Evolutionary conservation across 176 grass and related monocot genomes (phyloP).

Genomic region (Rhynchospora pubera): DNA sequence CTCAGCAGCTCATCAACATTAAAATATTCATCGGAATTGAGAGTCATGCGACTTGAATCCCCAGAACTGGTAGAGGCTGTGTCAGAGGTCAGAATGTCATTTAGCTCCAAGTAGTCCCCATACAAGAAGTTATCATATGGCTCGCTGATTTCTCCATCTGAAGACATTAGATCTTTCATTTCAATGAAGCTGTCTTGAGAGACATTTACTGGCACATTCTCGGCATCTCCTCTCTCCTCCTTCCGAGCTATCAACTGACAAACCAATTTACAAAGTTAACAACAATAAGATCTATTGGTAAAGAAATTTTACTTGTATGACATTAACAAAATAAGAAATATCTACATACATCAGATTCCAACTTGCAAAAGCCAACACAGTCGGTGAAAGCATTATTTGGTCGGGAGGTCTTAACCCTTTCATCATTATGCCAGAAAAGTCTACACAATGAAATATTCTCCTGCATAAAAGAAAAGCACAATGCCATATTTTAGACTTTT

Average conservation of each 20-base stretch:
- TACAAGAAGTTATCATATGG: slow-evolving; percentile 11
- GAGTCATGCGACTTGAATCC: slow-evolving; percentile 36
- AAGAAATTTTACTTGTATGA: neutral
- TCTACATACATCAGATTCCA: neutral
- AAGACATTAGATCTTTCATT: slow-evolving; percentile 11
- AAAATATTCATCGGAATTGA: slow-evolving; percentile 42
- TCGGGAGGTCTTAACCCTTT: slow-evolving; percentile 16
- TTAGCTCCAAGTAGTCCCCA: slow-evolving; percentile 43
- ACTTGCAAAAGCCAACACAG: neutral
- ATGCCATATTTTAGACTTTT: neutral
- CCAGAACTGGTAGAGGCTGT: slow-evolving; percentile 47
- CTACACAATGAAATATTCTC: slow-evolving; percentile 54
- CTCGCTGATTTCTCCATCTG: slow-evolving; percentile 12
- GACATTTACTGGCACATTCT: neutral
- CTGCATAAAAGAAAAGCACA: slow-evolving; percentile 30
- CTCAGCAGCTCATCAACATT: slow-evolving; percentile 38
- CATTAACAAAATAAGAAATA: neutral
- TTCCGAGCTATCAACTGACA: neutral
- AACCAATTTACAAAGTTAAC: neutral
- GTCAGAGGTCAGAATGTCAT: slow-evolving; percentile 42
- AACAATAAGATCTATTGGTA: neutral
- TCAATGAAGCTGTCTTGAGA: neutral
- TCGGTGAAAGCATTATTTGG: slow-evolving; percentile 13
- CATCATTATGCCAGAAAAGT: slow-evolving; percentile 30
- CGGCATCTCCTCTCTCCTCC: neutral